Evolutionary conservation across 495 filamentous ascomycete species (phyloP), one percentile per base, ranked within the genome.

Genomic region (Xylaria longipes): DNA sequence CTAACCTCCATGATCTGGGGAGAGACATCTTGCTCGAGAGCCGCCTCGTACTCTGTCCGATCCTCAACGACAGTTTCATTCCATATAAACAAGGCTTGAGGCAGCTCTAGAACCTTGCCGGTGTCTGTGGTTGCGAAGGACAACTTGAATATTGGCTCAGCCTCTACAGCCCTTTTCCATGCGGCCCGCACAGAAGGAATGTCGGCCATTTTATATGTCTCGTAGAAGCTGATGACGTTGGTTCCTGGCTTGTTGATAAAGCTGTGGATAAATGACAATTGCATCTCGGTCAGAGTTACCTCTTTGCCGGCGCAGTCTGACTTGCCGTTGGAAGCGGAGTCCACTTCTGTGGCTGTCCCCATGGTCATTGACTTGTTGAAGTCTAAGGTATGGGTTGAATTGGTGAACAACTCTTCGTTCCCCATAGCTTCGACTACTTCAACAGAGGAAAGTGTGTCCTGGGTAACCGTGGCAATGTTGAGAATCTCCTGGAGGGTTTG

Each of bases 121-220:
- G 43, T 56, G 29, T 35, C 33, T 17, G 43, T 41, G 14, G 9
- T 31, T 6, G 22, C 62, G 39, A 71, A 22, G 58, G 52, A 50
- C 29, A 68, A 66, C n/a, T 54, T 70, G 43, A 77, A 77, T 7
- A 75, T 73, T 20, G 25, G 9, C 54, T 58, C n/a, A 68, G 68
- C 60, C 73, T 73, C 31, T 12, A 41, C 14, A 57, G 60, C 29
- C 1, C 22, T 14, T 27, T 52, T 73, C 75, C 75, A 77, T 25
- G 74, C 74, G 20, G 69, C 54, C 46, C 65, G 65, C 20, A 77
- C 12, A 9, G 72, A 27, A 20, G 65, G 52, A 9, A 72, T 52
- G 39, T 69, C 15, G 1, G n/a, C 20, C 14, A 54, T 25, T 39
- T 22, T 20, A 66, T 72, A 65, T 35, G 37, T 64, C n/a, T 72